These are phyloP conservation scores for Coffea eugenioides DNA, from an alignment of 257 asterid genomes.

Conservation along the genomic window DNA sequence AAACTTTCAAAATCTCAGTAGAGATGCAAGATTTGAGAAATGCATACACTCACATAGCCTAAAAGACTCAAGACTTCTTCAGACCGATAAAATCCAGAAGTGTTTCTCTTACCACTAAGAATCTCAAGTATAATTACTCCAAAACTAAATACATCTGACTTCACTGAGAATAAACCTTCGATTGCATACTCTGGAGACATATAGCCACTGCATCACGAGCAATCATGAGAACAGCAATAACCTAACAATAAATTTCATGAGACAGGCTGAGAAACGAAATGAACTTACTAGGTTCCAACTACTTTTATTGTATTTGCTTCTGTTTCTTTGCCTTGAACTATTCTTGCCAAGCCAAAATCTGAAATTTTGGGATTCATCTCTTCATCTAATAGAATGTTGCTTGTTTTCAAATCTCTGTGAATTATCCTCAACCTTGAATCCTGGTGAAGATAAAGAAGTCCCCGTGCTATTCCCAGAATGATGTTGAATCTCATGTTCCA, in stretches of 20 bases:
- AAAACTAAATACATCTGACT: slow-evolving; percentile 34
- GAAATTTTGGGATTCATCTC: slow-evolving; percentile 29
- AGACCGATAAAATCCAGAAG: slow-evolving; percentile 20
- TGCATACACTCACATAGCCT: slow-evolving; percentile 28
- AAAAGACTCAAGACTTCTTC: slow-evolving; percentile 27
- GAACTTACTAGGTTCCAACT: slow-evolving; percentile 30
- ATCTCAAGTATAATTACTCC: slow-evolving; percentile 36
- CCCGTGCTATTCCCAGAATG: slow-evolving; percentile 19
- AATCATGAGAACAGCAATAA: neutral
- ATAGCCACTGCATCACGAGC: slow-evolving; percentile 23
- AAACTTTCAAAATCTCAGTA: neutral
- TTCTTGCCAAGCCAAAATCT: slow-evolving; percentile 31
- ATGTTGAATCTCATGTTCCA: slow-evolving; percentile 20
- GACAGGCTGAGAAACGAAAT: no score
- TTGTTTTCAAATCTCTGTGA: slow-evolving; percentile 26
- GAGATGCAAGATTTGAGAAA: neutral
- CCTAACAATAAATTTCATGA: neutral
- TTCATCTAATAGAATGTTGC: slow-evolving; percentile 25
- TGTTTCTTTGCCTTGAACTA: slow-evolving; percentile 7
- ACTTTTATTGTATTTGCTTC: slow-evolving; percentile 22
- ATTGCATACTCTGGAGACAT: slow-evolving; percentile 37
- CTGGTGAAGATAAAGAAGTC: slow-evolving; percentile 24
- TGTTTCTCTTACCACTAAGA: slow-evolving; percentile 26
- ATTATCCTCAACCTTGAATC: slow-evolving; percentile 21
- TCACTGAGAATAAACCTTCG: slow-evolving; percentile 25